phyloP scores from a whole-genome alignment of 306 rosid genomes.

The Abrus precatorius region DNA sequence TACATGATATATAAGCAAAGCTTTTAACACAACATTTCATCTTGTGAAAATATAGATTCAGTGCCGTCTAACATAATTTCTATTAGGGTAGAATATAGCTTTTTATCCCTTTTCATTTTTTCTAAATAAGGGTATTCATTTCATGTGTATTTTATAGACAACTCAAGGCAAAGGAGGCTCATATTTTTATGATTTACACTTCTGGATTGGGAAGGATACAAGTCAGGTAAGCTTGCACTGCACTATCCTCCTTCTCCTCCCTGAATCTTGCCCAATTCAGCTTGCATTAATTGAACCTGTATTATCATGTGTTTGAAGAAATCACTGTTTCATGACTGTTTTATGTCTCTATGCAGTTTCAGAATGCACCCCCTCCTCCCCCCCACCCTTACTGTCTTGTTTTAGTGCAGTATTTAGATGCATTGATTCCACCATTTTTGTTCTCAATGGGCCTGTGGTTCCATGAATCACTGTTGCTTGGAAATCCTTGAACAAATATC shows the following conservation, averaged over 20 bases:
- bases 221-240: conserved; percentile 76
- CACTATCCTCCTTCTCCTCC: conserved; percentile 15
- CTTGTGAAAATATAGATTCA: conserved; percentile 25
- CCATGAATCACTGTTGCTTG: conserved; percentile 29
- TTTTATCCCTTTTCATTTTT: background rate
- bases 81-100: conserved; percentile 1
- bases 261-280: conserved; percentile 35
- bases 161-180: conserved; percentile 86
- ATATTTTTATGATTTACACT: conserved; percentile 84
- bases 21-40: conserved; percentile 12
- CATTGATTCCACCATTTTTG: conserved; percentile 23
- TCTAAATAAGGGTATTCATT: conserved; percentile 6
- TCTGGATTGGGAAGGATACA: conserved; percentile 97
- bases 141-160: conserved; percentile 64
- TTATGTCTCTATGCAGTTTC: conserved; percentile 32
- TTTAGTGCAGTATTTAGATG: conserved; percentile 15
- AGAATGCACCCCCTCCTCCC: background rate
- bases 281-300: conserved; percentile 19
- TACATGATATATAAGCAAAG: conserved; percentile 32
- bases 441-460: conserved; percentile 10
- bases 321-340: background rate
- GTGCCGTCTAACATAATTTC: conserved; percentile 30
- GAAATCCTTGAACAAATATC: background rate
- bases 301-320: background rate
- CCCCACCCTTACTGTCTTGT: background rate